Conservation (phyloP, 148 eudicot species). For the Nepenthes gracilis region DNA sequence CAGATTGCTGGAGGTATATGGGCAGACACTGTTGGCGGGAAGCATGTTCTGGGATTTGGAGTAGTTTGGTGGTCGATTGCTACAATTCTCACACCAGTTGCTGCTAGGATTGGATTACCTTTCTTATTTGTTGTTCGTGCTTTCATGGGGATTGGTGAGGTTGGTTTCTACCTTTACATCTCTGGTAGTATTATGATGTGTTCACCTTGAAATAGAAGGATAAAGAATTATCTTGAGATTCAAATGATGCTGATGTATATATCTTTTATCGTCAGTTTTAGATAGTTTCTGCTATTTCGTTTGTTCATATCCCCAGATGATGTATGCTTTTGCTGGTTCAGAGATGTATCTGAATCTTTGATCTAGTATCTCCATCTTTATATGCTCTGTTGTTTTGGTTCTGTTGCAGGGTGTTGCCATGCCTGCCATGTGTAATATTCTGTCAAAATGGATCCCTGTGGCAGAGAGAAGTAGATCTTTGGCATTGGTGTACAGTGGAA, state of each 20-base stretch:
- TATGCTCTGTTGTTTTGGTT: constrained; percentile 6
- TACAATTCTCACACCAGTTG: constrained; percentile 76
- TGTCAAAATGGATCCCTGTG: constrained; percentile 95
- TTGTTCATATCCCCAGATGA: too few relatives aligned
- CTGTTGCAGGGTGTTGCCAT: constrained; percentile 90
- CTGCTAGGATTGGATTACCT: constrained; percentile 84
- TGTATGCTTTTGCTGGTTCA: too few relatives aligned
- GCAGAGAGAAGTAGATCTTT: constrained; percentile 93
- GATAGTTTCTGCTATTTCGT: too few relatives aligned
- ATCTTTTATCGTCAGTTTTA: too few relatives aligned
- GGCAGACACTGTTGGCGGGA: constrained; percentile 95
- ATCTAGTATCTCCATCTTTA: neutral
- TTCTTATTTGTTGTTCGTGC: constrained; percentile 81
- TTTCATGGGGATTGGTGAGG: constrained; percentile 89
- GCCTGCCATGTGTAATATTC: constrained; percentile 97
- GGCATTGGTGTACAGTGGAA: constrained; percentile 94
- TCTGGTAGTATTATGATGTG: neutral
- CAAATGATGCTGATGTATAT: too few relatives aligned
- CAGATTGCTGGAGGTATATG: constrained; percentile 97
- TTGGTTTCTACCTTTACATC: constrained; percentile 6
- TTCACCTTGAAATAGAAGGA: neutral
- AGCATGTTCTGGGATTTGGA: constrained; percentile 73
- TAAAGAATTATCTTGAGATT: too few relatives aligned
- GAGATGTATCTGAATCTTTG: neutral
- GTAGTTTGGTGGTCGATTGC: constrained; percentile 97